Base-by-base conservation (phyloP, 163 green algal species). In the Volvox carteri region DNA sequence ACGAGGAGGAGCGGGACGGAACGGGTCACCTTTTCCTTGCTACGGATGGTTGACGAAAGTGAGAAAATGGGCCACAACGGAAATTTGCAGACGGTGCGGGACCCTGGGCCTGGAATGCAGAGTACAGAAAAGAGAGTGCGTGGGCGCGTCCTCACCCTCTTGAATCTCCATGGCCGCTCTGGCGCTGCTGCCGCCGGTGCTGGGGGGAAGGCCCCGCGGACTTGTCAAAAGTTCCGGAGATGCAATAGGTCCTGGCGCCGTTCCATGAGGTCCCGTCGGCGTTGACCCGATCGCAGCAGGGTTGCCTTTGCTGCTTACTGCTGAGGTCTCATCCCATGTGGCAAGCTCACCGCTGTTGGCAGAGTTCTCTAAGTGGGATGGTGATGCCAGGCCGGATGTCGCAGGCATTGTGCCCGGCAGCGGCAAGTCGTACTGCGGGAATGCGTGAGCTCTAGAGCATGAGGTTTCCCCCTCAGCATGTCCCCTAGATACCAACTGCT, bases 141-240 rank as follows among this genome's bases (percentile, higher is more conserved):
- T n/a, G n/a, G n/a, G n/a, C n/a, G n/a, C n/a, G n/a, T 46, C n/a
- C 9, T 65, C 16, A 87, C 81, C 68, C 25, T 87, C 81, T 37
- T 87, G 81, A 7, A 87, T 87, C 81, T 87, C 81, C 78, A 86
- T 86, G 28, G 78, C 25, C 14, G 60, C 78, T 8, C 76, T 28
- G 6, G 21, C n/a, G 62, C 58, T 67, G 44, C 60, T 67, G 60
- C 62, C 79, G 30, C 70, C 70, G 25, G 70, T 39, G 25, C 70
- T 78, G 37, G 70, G 70, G 16, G 56, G 30, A 1, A 12, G 33
- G 30, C 30, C 12, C 16, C 65, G 65, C 1, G n/a, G 65, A 35
- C 65, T 75, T 30, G 65, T 28, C 25, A 48, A 35, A 14, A 75
- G 65, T 21, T 75, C 33, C 6, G 65, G 30, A 12, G 65, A 1